Base-by-base conservation (phyloP, 2,329 filamentous ascomycete genomes). In the Microthyrium microscopicum region DNA sequence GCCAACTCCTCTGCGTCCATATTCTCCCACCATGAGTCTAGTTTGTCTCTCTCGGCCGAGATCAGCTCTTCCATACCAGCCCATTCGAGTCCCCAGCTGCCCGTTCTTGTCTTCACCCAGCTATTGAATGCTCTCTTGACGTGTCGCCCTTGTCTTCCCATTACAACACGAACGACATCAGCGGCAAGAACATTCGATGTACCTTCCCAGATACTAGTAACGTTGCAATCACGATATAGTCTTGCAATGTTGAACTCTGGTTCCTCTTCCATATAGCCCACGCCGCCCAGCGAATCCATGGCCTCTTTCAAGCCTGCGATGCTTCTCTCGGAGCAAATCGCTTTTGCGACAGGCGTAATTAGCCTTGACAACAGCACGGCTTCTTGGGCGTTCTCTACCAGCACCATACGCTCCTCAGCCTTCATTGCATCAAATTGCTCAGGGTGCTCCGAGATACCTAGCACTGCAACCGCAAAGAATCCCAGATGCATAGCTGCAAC, bases 151-250 rank as follows among this genome's bases (percentile, higher is more conserved):
- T 45, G 46, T 9, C 49, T 24, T 1, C 51, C 42, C 36, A 55
- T 56, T 5, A 62, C 40, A 3, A 63, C 56, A 1, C 62, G 50
- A 19, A 65, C 51, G 4, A 63, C 50, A 40, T 68, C 64, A 25
- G 60, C 60, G 4, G 70, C 69, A 35, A 83, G 58, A 5, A 83
- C 73, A 44, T 80, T 75, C 0, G 75, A 79, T 0, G 77, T 82
- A 1, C 77, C 74, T 50, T 79, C 75, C 73, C 74, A 79, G 31
- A 82, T 80, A 11, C 68, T 63, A 32, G 70, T 54, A 3, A 80
- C 76, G 5, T 60, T 54, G 2, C 64, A 68, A 43, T 82, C 77
- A 5, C 78, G 65, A 43, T 72, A 71, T 1, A 81, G 56, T 5
- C 73, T 63, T 0, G 75, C 65, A 3, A 82, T 55, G 44, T 82